These are phyloP conservation scores for Alternaria infectoria DNA, from an alignment of 2,329 filamentous ascomycete species.

Conservation along the genomic window DNA sequence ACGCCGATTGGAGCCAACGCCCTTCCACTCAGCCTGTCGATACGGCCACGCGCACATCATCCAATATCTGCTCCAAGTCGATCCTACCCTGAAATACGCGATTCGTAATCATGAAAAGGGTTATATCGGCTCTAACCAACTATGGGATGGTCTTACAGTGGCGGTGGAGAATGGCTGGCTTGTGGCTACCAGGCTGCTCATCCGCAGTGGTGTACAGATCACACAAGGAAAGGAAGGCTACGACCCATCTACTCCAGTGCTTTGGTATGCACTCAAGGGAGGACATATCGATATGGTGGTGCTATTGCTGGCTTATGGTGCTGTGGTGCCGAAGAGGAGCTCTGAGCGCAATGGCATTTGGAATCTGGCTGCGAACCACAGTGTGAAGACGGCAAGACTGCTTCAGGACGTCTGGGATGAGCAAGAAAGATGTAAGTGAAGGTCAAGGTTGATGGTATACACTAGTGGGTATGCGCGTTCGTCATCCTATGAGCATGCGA, in stretches of 20 bases:
- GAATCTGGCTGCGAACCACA: neutral
- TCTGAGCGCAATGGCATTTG: neutral
- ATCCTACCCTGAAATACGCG: neutral
- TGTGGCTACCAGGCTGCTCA: neutral
- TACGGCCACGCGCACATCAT: neutral
- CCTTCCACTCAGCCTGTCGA: neutral
- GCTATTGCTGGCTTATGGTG: slow-evolving; percentile 1
- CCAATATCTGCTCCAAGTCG: neutral
- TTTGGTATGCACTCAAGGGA: neutral
- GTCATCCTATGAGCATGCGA: neutral
- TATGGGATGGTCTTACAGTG: neutral
- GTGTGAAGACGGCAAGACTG: neutral
- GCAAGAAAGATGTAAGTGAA: neutral
- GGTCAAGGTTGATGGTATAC: neutral
- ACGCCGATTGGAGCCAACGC: neutral
- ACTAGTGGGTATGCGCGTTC: neutral
- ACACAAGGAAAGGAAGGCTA: neutral
- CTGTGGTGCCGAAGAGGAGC: neutral
- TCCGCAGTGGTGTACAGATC: neutral
- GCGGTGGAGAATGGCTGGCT: neutral
- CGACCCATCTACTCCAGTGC: neutral
- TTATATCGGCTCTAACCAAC: neutral
- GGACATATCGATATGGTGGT: neutral
- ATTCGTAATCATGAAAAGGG: neutral
- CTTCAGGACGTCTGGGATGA: neutral